These are phyloP conservation scores for Gentiana dahurica DNA, from an alignment of 257 asterid genomes.

Conservation along the genomic window DNA sequence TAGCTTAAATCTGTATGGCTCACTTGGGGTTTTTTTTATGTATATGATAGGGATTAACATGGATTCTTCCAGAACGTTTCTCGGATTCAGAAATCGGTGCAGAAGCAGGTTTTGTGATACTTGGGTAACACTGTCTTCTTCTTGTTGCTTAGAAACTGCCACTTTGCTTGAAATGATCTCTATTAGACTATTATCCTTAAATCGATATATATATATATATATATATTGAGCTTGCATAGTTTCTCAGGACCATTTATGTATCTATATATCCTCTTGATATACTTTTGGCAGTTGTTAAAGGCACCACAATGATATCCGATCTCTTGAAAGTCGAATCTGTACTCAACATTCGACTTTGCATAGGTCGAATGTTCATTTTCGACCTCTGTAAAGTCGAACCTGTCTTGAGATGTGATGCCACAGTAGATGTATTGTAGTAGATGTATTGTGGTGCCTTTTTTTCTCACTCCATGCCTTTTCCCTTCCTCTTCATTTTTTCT, in stretches of 20 bases:
- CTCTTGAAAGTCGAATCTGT: neutral
- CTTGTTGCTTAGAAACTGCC: conserved; percentile 26
- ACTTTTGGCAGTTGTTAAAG: neutral
- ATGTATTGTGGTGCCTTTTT: neutral
- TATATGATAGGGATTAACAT: conserved; percentile 78
- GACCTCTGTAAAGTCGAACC: too few relatives aligned
- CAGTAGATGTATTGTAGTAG: neutral
- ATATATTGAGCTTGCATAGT: too few relatives aligned
- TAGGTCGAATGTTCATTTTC: too few relatives aligned
- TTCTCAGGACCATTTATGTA: neutral
- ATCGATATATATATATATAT: too few relatives aligned
- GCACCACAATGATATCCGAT: neutral
- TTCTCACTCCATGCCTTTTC: too few relatives aligned
- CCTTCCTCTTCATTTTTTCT: too few relatives aligned
- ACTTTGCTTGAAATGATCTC: neutral
- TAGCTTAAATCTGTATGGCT: conserved; percentile 1
- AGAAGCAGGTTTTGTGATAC: conserved; percentile 96
- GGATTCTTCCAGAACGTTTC: conserved; percentile 97
- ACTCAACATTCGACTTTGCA: too few relatives aligned
- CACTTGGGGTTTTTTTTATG: conserved; percentile 9
- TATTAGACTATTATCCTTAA: neutral
- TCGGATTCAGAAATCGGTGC: conserved; percentile 97
- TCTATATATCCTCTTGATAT: neutral
- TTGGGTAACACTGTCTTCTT: conserved; percentile 88
- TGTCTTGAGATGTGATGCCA: too few relatives aligned